A percentile compares a stretch with the other conserved stretches of the same genome.
phyloP scores from a whole-genome alignment of 208 protist species.

The Endotrypanum monterogeii region DNA sequence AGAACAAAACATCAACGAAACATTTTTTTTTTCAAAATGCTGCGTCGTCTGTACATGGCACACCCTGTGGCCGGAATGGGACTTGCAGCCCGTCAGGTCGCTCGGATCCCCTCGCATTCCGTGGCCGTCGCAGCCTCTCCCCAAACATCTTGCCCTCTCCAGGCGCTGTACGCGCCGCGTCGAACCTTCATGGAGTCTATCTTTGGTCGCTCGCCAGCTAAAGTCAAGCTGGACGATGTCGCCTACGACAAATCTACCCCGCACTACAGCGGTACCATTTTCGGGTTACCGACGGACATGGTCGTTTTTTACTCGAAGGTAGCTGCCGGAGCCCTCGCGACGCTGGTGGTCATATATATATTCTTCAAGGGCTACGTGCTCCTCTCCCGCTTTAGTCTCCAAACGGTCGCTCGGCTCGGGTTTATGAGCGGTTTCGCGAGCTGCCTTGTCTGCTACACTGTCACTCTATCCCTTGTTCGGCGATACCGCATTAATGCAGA shows the following conservation, averaged over 20 bases:
- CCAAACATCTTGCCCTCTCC: neutral
- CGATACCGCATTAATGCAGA: conserved; percentile 79
- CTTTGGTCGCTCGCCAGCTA: conserved; percentile 27
- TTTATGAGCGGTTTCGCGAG: conserved; percentile 81
- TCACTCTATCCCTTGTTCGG: conserved; percentile 46
- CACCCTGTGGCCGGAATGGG: conserved; percentile 6
- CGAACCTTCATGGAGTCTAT: conserved; percentile 47
- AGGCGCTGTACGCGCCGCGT: conserved; percentile 11
- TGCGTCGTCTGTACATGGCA: conserved; percentile 14
- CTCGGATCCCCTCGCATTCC: neutral
- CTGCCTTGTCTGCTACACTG: conserved; percentile 68
- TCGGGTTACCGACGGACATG: conserved; percentile 77
- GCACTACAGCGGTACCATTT: conserved; percentile 78
- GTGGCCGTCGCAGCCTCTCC: neutral
- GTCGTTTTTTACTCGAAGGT: conserved; percentile 87
- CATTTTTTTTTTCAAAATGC: too few relatives aligned
- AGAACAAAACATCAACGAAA: neutral
- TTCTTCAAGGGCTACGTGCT: conserved; percentile 85
- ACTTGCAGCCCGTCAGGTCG: neutral
- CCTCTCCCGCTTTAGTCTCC: conserved; percentile 71
- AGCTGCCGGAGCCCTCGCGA: conserved; percentile 27
- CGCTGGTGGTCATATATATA: conserved; percentile 51
- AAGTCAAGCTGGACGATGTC: conserved; percentile 70
- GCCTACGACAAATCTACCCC: conserved; percentile 73
- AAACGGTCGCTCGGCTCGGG: conserved; percentile 80